Base-by-base conservation (phyloP, 1,284 basidiomycete species). In the Coniferiporia sulphurascens region DNA sequence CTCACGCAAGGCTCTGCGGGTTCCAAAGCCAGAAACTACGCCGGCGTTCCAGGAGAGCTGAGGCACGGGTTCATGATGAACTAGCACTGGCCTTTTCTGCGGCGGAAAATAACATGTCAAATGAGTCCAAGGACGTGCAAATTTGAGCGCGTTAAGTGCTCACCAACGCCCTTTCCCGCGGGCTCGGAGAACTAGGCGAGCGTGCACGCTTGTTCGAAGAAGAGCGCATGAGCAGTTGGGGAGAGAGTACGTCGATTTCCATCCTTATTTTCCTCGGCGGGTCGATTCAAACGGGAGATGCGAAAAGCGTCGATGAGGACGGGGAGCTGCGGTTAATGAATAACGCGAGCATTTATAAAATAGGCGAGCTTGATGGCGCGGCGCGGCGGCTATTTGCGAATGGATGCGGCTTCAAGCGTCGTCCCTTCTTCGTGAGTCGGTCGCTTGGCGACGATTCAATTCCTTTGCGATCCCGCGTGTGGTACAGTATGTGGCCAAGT, bases 201-300 rank as follows among this genome's bases (percentile, higher is more conserved):
- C 83, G 81, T 3, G 81, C 72, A 58, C 86, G 77, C 67, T 86
- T 87, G 66, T n/a, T 44, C 43, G 58, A 50, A 21, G 71, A 59
- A 10, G 74, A 65, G 62, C 77, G 68, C 62, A 71, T 66, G 62
- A 65, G 71, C 60, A 76, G 72, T 6, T 73, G 66, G 19, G 72
- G 70, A n/a, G 79, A 72, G 17, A 78, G 76, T 70, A 79, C 74
- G 68, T 84, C 80, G 59, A 83, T 68, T 64, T 83, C 78, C 77
- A 83, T 82, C 19, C n/a, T 17, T n/a, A 46, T 15, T 12, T 45
- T 15, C 9, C 8, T 10, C 44, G 9, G n/a, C n/a, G n/a, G n/a
- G n/a, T n/a, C n/a, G n/a, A n/a, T n/a, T n/a, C n/a, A n/a, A 45
- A 17, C 44, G 44, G n/a, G 13, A 38, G 36, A n/a, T 3, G 17